Evolutionary conservation across 805 yeast species (phyloP), one percentile per base, ranked within the genome.

Genomic region (Candida khao-thaluensis): DNA sequence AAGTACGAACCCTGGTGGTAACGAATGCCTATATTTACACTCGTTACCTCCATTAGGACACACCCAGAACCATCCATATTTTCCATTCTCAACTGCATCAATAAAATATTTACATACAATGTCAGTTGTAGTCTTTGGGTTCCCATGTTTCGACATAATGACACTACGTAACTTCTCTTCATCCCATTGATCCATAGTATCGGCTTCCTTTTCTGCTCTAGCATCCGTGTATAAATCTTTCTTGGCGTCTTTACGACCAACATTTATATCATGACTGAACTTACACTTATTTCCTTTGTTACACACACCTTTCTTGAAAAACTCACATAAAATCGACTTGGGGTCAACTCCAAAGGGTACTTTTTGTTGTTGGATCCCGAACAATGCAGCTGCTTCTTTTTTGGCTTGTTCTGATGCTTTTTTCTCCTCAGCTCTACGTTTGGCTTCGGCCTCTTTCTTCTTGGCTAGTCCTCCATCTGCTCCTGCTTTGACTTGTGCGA

Each of bases 41-140:
- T 79, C 83, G 45, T 84, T 79, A 49, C 96, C 97, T 28, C 91
- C 90, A 52, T 87, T 87, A 18, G 99, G 99, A 71, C 99, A 93
- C 15, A 76, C 74, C 99, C 99, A 93, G 66, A 93, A 90, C 99
- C 99, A 93, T 57, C 99, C 99, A 60, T 93, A 93, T 59, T 91
- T 91, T 42, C 91, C 93, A 57, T 89, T 88, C 59, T 93, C 99
- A 42, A 93, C 97, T 0, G 99, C 98, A 44, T 89, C 96, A 49
- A 93, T 86, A 68, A 93, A 95, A 64, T 63, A 79, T 62, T 90
- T 93, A 76, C 99, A 93, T 35, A 93, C 86, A 50, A 77, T 93
- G 49, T 91, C 97, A 0, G 99, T 93, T 10, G 97, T 89, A 8
- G 96, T 88, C 60, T 81, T 81, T 40, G 83, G 89, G 60, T 93